phyloP scores from a whole-genome alignment of 306 rosid species.

The Amphicarpaea edgeworthii region DNA sequence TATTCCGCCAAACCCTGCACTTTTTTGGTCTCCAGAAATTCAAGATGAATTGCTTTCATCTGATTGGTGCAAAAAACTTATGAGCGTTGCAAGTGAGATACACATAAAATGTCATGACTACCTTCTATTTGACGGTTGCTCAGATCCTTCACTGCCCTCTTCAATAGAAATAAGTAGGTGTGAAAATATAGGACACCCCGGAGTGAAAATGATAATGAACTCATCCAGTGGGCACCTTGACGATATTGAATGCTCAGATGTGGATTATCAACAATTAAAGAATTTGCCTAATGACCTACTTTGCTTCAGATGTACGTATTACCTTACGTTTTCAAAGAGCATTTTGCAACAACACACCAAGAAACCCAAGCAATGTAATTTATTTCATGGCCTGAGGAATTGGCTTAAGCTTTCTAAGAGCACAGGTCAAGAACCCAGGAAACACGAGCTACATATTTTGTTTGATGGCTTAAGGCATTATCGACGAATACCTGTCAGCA shows the following conservation, averaged over 20 bases:
- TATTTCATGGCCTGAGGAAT: no score
- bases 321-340: not conserved
- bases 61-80: not conserved
- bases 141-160: not conserved
- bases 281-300: not conserved
- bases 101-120: not conserved
- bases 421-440: not conserved
- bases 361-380: no score
- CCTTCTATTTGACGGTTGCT: not conserved
- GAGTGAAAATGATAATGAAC: not conserved
- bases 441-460: not conserved
- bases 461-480: not conserved
- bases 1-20: not conserved
- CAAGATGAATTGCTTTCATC: not conserved
- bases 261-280: not conserved
- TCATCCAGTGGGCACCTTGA: not conserved
- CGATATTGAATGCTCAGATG: not conserved
- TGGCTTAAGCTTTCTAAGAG: no score
- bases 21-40: not conserved
- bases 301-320: not conserved
- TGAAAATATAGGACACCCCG: not conserved
- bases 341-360: no score
- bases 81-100: not conserved
- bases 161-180: rapidly evolving
- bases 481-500: not conserved